Conservation (phyloP, 306 rosid genomes). For the Pueraria montana region DNA sequence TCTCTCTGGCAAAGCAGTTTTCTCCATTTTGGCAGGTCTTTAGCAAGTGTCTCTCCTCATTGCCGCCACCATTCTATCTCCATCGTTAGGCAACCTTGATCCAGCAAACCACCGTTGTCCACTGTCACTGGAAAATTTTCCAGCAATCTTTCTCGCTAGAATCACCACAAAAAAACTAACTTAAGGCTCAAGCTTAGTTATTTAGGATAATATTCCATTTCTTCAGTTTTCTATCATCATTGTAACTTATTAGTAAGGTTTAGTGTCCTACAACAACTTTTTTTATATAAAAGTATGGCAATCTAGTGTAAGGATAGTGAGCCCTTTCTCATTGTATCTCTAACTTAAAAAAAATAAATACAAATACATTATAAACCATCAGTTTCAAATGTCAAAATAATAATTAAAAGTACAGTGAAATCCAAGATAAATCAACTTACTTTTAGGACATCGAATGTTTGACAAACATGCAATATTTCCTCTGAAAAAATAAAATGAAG, state of each 20-base stretch:
- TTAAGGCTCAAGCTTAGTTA: background rate
- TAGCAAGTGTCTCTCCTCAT: no score
- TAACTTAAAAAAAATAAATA: no score
- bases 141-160: background rate
- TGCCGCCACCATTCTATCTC: no score
- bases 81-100: no score
- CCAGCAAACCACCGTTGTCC: no score
- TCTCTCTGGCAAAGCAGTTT: no score
- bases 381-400: no score
- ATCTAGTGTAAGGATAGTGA: background rate
- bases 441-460: conserved; percentile 45
- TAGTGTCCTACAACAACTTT: background rate
- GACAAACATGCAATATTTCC: conserved; percentile 60
- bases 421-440: conserved; percentile 54
- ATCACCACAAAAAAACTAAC: background rate
- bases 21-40: no score
- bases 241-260: no score
- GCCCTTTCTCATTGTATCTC: background rate
- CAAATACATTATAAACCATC: background rate
- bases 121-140: no score
- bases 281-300: background rate
- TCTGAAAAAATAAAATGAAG: conserved; percentile 47
- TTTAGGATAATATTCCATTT: background rate
- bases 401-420: background rate
- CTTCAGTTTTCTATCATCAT: background rate